Evolutionary conservation across 768 basidiomycete genomes (phyloP), one percentile per base, ranked within the genome.

Genomic region (Cubamyces lactineus): DNA sequence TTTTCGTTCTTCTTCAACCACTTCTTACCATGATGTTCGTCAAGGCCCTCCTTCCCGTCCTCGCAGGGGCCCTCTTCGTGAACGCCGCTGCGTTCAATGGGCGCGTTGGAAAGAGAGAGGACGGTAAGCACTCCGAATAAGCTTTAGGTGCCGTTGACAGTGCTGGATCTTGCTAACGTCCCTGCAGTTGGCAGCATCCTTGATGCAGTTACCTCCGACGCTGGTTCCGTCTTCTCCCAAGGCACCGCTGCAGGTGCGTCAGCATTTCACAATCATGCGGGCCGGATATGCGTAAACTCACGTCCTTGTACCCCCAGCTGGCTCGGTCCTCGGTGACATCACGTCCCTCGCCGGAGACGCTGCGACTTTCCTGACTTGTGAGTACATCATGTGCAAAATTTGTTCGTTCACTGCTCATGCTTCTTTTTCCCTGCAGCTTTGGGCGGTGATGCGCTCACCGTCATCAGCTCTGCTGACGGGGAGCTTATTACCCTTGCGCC

Each of bases 381-480:
- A 1, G 34, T 34, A 34, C 34, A 34, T 9, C 12, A 43, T 12
- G 42, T 43, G 16, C 53, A 46, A n/a, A 2, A 34, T 47, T 5
- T 38, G 54, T 56, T 41, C 15, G 19, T 17, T n/a, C 15, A 11
- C 16, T 34, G 5, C 34, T 12, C 17, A 16, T 43, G 5, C 28
- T n/a, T n/a, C 5, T 13, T 30, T 21, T 28, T n/a, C 15, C 3
- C 26, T 53, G 26, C 56, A 89, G 88, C 86, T 38, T 67, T 79
- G 58, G 85, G 77, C 23, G 87, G 83, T 13, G 59, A 74, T 11
- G 82, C 76, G 1, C 73, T 77, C 53, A 89, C 84, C 13, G 70
- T 89, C 21, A 72, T 89, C 24, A 85, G 83, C 16, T 83, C 81
- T 48, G 79, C 70, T 12, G 88, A 85, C 8, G 88, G 87, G 9